Evolutionary conservation across 306 rosid genomes (phyloP).

Genomic region (Casuarina equisetifolia): DNA sequence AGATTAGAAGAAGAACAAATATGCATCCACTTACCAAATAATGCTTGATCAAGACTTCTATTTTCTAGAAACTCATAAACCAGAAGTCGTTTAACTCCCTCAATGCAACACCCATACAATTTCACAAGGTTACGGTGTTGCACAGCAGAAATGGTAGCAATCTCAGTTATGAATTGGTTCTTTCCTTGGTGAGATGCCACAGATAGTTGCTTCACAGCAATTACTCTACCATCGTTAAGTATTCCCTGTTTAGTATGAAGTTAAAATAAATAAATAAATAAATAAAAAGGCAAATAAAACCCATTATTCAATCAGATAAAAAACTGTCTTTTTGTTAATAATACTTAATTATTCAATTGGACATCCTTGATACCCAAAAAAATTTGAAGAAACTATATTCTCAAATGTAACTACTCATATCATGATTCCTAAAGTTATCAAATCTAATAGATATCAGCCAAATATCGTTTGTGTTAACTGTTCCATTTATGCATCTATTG

Average conservation of each 20-base stretch:
- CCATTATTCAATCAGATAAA: not conserved
- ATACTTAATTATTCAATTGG: too few relatives aligned
- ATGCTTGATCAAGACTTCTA: slow-evolving; percentile 16
- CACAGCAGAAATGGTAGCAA: slow-evolving; percentile 78
- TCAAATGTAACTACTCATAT: too few relatives aligned
- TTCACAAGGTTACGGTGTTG: slow-evolving; percentile 83
- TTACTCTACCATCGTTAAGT: slow-evolving; percentile 72
- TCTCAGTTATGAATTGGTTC: slow-evolving; percentile 74
- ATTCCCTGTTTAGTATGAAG: slow-evolving; percentile 48
- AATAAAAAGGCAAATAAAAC: too few relatives aligned
- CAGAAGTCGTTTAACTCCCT: slow-evolving; percentile 65
- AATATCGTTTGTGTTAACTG: too few relatives aligned
- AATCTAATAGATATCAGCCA: too few relatives aligned
- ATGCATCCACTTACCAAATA: slow-evolving; percentile 59
- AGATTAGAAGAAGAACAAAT: too few relatives aligned
- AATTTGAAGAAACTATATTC: not conserved
- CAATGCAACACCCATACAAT: slow-evolving; percentile 72
- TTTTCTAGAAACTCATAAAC: slow-evolving; percentile 81
- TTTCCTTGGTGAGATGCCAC: slow-evolving; percentile 79
- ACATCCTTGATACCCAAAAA: too few relatives aligned
- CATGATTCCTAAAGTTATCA: too few relatives aligned
- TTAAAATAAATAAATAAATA: too few relatives aligned
- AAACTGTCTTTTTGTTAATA: too few relatives aligned
- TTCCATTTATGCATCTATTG: too few relatives aligned
- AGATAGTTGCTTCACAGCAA: slow-evolving; percentile 82